phyloP scores from a whole-genome alignment of 2,329 filamentous ascomycete genomes.

The Cordyceps pruinosa region DNA sequence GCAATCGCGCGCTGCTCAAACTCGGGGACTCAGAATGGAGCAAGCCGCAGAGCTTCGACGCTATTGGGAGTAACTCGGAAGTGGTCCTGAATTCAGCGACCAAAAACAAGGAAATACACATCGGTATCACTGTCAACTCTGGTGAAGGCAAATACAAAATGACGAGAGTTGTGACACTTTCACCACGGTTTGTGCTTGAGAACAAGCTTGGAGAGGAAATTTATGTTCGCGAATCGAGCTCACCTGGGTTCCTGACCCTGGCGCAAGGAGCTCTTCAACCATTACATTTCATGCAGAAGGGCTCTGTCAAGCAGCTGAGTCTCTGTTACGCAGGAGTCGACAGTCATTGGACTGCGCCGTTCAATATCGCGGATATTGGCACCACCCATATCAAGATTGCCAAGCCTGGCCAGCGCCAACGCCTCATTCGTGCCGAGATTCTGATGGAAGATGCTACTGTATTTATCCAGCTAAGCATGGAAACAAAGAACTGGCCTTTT shows the following conservation, averaged over 20 bases:
- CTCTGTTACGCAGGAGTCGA: constrained; percentile 90
- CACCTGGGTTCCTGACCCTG: constrained; percentile 74
- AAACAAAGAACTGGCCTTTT: constrained; percentile 95
- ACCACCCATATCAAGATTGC: constrained; percentile 91
- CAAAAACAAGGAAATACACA: constrained; percentile 74
- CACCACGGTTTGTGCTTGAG: constrained; percentile 87
- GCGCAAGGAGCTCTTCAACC: constrained; percentile 75
- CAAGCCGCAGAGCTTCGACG: constrained; percentile 95
- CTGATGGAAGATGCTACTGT: constrained; percentile 90
- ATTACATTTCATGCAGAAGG: constrained; percentile 82
- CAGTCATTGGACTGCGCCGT: constrained; percentile 95
- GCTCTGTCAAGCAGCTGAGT: constrained; percentile 78
- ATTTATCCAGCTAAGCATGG: constrained; percentile 82
- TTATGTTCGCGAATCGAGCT: constrained; percentile 84
- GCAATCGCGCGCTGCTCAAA: constrained; percentile 82
- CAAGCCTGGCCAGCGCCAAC: constrained; percentile 82
- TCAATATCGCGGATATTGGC: constrained; percentile 93
- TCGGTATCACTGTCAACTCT: constrained; percentile 81
- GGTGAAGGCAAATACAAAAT: constrained; percentile 97
- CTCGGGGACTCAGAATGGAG: constrained; percentile 92
- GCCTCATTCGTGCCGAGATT: constrained; percentile 78
- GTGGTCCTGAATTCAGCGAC: constrained; percentile 70
- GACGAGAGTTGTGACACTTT: constrained; percentile 88
- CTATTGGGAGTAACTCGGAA: constrained; percentile 87
- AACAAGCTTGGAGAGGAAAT: constrained; percentile 88